Evolutionary conservation across 2,329 filamentous ascomycete species (phyloP).

Genomic region (Penicillium sp.): DNA sequence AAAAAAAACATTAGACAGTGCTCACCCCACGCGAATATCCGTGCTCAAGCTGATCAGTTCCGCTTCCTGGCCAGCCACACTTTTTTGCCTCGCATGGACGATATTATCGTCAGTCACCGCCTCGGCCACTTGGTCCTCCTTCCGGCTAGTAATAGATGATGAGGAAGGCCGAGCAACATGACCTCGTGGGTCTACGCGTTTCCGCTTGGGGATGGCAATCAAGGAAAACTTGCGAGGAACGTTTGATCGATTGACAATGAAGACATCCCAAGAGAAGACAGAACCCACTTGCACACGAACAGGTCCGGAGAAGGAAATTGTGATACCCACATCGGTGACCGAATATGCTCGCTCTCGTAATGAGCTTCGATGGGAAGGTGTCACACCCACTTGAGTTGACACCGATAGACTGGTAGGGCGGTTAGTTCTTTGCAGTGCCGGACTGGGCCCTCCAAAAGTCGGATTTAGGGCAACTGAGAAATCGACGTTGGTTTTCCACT

Average conservation of each 20-base stretch:
- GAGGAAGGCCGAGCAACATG: slow-evolving; percentile 49
- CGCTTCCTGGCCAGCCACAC: slow-evolving; percentile 49
- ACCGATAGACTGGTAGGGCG: slow-evolving; percentile 47
- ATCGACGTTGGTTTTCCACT: slow-evolving; percentile 51
- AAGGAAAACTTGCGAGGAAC: slow-evolving; percentile 56
- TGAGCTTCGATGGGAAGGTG: slow-evolving; percentile 33
- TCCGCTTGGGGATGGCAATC: slow-evolving; percentile 52
- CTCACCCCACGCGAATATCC: slow-evolving; percentile 59
- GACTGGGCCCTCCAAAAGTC: slow-evolving; percentile 48
- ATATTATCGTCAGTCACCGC: slow-evolving; percentile 59
- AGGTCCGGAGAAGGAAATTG: slow-evolving; percentile 58
- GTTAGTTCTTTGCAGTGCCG: slow-evolving; percentile 47
- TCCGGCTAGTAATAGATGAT: slow-evolving; percentile 43
- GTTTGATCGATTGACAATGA: slow-evolving; percentile 60
- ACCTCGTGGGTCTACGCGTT: slow-evolving; percentile 40
- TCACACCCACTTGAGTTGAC: slow-evolving; percentile 23
- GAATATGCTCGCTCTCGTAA: slow-evolving; percentile 41
- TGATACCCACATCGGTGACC: slow-evolving; percentile 49
- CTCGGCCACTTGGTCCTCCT: slow-evolving; percentile 46
- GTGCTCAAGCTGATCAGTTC: slow-evolving; percentile 58
- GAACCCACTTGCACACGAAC: slow-evolving; percentile 51
- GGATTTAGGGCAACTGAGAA: slow-evolving; percentile 50
- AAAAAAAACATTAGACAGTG: slow-evolving; percentile 8
- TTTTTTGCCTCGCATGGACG: slow-evolving; percentile 56
- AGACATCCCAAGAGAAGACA: slow-evolving; percentile 57